phyloP scores from a whole-genome alignment of 2,329 filamentous ascomycete genomes.

The Aureobasidium sp. region DNA sequence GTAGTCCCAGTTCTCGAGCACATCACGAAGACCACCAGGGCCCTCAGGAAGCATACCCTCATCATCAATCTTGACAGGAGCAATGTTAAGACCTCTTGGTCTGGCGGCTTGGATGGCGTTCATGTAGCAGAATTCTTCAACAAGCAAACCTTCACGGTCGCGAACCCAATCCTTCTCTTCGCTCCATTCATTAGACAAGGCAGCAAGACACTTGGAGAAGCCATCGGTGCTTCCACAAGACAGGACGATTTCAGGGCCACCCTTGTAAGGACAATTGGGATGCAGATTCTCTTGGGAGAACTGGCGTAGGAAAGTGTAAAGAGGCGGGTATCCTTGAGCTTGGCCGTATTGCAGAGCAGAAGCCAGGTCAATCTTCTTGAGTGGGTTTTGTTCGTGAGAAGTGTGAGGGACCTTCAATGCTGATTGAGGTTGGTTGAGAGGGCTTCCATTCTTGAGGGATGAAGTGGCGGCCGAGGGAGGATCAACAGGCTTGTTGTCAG shows the following conservation, averaged over 20 bases:
- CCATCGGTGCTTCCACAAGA: constrained; percentile 83
- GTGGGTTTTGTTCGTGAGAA: constrained; percentile 49
- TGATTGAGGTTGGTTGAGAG: constrained; percentile 29
- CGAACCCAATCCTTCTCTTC: constrained; percentile 58
- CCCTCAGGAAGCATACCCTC: constrained; percentile 73
- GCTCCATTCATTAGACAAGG: constrained; percentile 70
- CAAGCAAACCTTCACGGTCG: constrained; percentile 68
- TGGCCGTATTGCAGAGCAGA: constrained; percentile 82
- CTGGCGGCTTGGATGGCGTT: constrained; percentile 61
- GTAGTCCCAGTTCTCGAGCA: constrained; percentile 76
- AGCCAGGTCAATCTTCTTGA: constrained; percentile 69
- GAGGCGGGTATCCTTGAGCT: constrained; percentile 72
- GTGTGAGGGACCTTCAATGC: constrained; percentile 64
- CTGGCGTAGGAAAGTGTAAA: constrained; percentile 70
- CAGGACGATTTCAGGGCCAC: constrained; percentile 68
- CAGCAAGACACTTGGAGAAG: constrained; percentile 67
- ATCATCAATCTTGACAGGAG: constrained; percentile 66
- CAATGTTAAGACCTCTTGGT: constrained; percentile 65
- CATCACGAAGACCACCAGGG: constrained; percentile 65
- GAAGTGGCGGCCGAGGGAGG: constrained; percentile 36
- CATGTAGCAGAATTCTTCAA: constrained; percentile 75
- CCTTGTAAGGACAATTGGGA: constrained; percentile 70
- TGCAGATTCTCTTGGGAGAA: constrained; percentile 72
- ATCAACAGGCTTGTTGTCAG: constrained; percentile 54
- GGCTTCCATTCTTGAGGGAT: constrained; percentile 21